Evolutionary conservation across 192 early-diverging fungal genomes (phyloP).

Genomic region (Cladochytrium replicatum): DNA sequence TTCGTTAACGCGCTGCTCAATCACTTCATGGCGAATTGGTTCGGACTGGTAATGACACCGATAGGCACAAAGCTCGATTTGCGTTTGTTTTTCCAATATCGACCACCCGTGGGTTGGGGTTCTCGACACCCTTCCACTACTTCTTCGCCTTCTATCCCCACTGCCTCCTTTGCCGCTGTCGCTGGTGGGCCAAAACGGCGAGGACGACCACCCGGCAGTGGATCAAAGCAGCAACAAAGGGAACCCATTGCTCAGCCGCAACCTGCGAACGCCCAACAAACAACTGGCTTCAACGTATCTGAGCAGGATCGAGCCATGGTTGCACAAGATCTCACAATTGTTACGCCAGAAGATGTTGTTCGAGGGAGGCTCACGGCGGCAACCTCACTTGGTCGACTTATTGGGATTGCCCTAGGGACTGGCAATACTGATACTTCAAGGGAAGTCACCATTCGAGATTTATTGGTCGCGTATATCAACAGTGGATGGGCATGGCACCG

Average conservation of each 20-base stretch:
- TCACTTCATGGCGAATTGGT: conserved; percentile 44
- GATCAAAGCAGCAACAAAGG: no score
- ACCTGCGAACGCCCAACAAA: no score
- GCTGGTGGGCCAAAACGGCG: no score
- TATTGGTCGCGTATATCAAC: conserved; percentile 51
- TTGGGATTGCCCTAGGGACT: conserved; percentile 30
- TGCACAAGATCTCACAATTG: conserved; percentile 77
- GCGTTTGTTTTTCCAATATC: conserved; percentile 25
- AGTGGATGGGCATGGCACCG: conserved; percentile 70
- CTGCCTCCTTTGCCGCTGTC: no score
- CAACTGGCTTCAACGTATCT: conserved; percentile 60
- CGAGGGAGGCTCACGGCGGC: conserved; percentile 70
- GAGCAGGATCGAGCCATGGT: conserved; percentile 80
- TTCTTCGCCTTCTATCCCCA: no score
- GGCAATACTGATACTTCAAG: conserved; percentile 7
- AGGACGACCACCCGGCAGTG: no score
- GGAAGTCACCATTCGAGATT: conserved; percentile 34
- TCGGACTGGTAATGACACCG: conserved; percentile 72
- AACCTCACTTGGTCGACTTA: conserved; percentile 67
- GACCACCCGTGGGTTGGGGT: conserved; percentile 32
- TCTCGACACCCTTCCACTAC: not conserved
- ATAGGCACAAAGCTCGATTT: conserved; percentile 68
- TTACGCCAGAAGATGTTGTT: conserved; percentile 64
- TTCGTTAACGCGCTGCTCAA: conserved; percentile 13
- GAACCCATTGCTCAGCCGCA: no score